Evolutionary conservation across 768 basidiomycete genomes (phyloP).

Genomic region (Neoboletus magnificus): DNA sequence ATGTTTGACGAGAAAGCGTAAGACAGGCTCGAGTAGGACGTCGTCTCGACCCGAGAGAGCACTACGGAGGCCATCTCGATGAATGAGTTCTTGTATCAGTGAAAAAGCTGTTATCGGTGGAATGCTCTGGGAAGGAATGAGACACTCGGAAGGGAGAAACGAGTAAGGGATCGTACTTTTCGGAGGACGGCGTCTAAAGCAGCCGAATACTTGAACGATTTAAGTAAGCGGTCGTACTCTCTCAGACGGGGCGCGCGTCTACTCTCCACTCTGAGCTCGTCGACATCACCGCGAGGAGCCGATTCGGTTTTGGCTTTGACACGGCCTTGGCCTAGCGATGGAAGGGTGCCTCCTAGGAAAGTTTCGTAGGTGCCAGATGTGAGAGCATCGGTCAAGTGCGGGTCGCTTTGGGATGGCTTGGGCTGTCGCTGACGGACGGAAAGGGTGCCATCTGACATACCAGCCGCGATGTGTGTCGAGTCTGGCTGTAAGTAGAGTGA

Average conservation of each 20-base stretch:
- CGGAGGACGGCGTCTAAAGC: constrained; percentile 89
- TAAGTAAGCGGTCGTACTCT: constrained; percentile 87
- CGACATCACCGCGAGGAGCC: constrained; percentile 54
- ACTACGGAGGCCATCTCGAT: constrained; percentile 82
- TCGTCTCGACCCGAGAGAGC: constrained; percentile 92
- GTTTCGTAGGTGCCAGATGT: constrained; percentile 63
- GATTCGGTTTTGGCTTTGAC: constrained; percentile 47
- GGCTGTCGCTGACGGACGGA: constrained; percentile 88
- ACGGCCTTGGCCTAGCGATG: constrained; percentile 53
- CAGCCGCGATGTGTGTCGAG: constrained; percentile 92
- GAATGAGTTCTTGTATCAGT: constrained; percentile 87
- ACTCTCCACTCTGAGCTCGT: constrained; percentile 78
- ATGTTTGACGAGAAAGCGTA: constrained; percentile 82
- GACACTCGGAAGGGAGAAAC: background rate
- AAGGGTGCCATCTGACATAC: constrained; percentile 98
- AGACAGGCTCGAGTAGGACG: constrained; percentile 85
- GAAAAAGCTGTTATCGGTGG: constrained; percentile 86
- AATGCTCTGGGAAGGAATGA: constrained; percentile 54
- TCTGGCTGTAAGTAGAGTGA: constrained; percentile 62
- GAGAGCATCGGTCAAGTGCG: constrained; percentile 39
- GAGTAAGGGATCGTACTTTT: constrained; percentile 49
- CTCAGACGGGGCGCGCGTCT: constrained; percentile 67
- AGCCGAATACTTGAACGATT: constrained; percentile 90
- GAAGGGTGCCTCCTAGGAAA: constrained; percentile 55
- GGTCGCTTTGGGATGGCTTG: constrained; percentile 58